These are phyloP conservation scores for Lizonia empirigonia DNA, from an alignment of 2,329 filamentous ascomycete genomes.

Conservation along the genomic window DNA sequence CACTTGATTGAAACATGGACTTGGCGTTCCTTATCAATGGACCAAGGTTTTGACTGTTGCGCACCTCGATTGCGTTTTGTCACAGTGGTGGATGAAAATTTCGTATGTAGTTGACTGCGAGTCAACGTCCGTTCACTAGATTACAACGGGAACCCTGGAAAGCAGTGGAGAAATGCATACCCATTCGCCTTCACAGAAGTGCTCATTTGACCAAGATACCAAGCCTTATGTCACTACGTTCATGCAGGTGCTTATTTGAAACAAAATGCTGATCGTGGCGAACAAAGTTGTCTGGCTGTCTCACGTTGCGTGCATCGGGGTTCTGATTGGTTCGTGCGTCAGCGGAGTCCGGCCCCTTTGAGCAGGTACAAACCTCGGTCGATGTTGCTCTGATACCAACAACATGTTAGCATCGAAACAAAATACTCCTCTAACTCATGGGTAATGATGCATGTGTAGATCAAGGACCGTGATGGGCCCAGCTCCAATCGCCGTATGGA, in stretches of 20 bases:
- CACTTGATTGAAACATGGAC: background rate
- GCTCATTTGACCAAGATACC: constrained; percentile 5
- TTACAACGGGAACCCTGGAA: background rate
- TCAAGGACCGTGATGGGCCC: background rate
- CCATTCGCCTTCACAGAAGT: background rate
- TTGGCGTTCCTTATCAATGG: background rate
- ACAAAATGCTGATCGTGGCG: constrained; percentile 7
- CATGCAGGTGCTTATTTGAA: constrained; percentile 6
- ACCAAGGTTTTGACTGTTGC: background rate
- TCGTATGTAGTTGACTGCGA: background rate
- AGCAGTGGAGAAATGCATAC: background rate
- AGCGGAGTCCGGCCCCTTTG: constrained; percentile 15
- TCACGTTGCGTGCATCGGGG: constrained; percentile 25
- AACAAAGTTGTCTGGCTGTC: constrained; percentile 15
- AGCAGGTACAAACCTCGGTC: constrained; percentile 16
- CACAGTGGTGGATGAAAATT: background rate
- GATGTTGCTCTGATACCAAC: background rate
- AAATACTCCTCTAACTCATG: constrained; percentile 1
- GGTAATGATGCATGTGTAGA: background rate
- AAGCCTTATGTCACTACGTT: constrained; percentile 7
- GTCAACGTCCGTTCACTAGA: constrained; percentile 5
- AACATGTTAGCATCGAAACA: constrained; percentile 6
- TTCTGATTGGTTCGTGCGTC: constrained; percentile 17
- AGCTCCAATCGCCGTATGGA: background rate
- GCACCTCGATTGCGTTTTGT: too few relatives aligned